A percentile compares a stretch with the other conserved stretches of the same genome.
Conservation (phyloP, 106 monocot genomes). For the Allium sativum region DNA sequence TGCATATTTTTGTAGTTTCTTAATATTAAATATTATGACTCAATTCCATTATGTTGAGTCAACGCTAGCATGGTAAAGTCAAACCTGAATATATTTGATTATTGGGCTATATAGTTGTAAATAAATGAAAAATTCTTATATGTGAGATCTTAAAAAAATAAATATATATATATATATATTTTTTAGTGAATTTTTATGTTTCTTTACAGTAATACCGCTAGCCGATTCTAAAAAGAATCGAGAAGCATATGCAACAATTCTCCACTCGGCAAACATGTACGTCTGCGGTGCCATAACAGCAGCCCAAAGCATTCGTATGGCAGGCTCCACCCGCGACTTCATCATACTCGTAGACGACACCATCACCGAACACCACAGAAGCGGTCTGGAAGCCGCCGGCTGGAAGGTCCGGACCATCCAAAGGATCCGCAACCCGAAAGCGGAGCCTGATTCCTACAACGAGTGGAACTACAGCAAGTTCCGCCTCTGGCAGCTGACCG, state of each 20-base stretch:
- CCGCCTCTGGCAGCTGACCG: slow-evolving; percentile 73
- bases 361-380: slow-evolving; percentile 38
- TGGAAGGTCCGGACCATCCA: slow-evolving; percentile 61
- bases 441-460: slow-evolving; percentile 52
- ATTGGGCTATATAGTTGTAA: too few relatives aligned
- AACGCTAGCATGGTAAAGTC: too few relatives aligned
- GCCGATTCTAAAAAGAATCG: slow-evolving; percentile 19
- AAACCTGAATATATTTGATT: too few relatives aligned
- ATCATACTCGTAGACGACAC: slow-evolving; percentile 60
- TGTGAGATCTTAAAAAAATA: too few relatives aligned
- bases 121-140: too few relatives aligned
- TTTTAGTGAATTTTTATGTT: neutral
- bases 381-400: slow-evolving; percentile 52
- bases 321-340: slow-evolving; percentile 58
- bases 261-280: slow-evolving; percentile 53
- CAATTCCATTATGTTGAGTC: too few relatives aligned
- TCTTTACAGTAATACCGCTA: slow-evolving; percentile 19
- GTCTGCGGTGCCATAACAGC: slow-evolving; percentile 71
- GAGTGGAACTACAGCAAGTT: slow-evolving; percentile 94
- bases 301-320: slow-evolving; percentile 64
- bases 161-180: too few relatives aligned
- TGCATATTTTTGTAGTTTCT: too few relatives aligned
- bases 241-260: slow-evolving; percentile 69
- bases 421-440: slow-evolving; percentile 67
- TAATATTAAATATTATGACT: too few relatives aligned